Evolutionary conservation across 2,329 filamentous ascomycete species (phyloP).

Genomic region (Claviceps pazoutovae): DNA sequence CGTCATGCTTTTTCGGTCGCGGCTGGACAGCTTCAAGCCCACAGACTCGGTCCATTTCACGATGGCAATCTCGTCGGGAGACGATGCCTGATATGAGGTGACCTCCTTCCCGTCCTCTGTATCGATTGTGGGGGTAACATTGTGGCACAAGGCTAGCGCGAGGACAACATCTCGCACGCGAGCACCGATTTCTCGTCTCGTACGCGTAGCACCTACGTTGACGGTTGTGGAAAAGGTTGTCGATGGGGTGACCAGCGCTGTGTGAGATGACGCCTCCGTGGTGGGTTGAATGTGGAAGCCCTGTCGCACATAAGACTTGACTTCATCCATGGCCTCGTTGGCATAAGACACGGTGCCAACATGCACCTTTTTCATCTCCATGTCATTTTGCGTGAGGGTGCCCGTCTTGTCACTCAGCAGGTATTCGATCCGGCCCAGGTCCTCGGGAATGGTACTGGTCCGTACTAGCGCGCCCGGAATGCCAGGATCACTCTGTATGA

Average conservation of each 20-base stretch:
- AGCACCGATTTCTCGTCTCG: constrained; percentile 81
- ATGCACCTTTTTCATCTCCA: constrained; percentile 98
- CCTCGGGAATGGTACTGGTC: constrained; percentile 94
- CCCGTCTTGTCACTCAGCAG: constrained; percentile 94
- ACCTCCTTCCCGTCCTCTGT: constrained; percentile 63
- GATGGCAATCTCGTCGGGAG: constrained; percentile 95
- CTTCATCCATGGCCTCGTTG: constrained; percentile 98
- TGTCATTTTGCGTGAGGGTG: constrained; percentile 94
- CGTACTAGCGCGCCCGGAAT: constrained; percentile 88
- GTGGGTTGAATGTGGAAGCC: constrained; percentile 51
- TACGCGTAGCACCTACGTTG: constrained; percentile 57
- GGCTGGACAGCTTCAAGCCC: constrained; percentile 68
- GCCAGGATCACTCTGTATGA: constrained; percentile 81
- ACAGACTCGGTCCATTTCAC: constrained; percentile 91
- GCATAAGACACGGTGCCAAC: constrained; percentile 96
- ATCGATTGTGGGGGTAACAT: constrained; percentile 75
- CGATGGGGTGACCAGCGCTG: constrained; percentile 58
- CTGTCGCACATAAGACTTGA: constrained; percentile 71
- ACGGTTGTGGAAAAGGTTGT: constrained; percentile 50
- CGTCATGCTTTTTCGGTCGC: constrained; percentile 75
- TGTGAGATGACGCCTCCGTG: constrained; percentile 28
- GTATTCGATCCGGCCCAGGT: constrained; percentile 90
- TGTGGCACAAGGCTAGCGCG: constrained; percentile 86
- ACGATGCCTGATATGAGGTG: constrained; percentile 90
- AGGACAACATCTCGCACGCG: constrained; percentile 87